A percentile compares a stretch with the other conserved stretches of the same genome.
phyloP scores from a whole-genome alignment of 1,284 basidiomycete species.

The Rhodotorula mucilaginosa region DNA sequence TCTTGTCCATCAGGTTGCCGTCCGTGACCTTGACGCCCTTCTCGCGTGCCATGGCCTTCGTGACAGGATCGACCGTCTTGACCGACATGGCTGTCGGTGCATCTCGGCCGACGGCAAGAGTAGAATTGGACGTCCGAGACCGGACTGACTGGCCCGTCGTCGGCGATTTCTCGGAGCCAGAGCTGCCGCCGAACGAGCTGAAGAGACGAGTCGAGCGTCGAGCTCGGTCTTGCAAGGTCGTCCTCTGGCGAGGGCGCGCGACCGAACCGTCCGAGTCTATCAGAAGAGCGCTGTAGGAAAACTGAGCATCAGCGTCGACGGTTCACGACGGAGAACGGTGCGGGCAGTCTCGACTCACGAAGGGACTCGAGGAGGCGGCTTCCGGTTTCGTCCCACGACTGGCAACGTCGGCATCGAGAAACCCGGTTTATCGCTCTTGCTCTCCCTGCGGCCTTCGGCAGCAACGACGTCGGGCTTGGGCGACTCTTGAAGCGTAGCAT shows the following conservation, averaged over 20 bases:
- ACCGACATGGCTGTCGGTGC: slow-evolving; percentile 47
- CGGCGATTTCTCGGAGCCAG: slow-evolving; percentile 44
- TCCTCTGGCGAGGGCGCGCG: slow-evolving; percentile 13
- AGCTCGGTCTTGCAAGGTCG: slow-evolving; percentile 20
- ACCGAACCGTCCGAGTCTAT: slow-evolving; percentile 20
- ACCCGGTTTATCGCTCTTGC: not conserved
- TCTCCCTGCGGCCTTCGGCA: slow-evolving; percentile 5
- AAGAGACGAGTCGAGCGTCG: slow-evolving; percentile 39
- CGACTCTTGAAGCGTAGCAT: not conserved
- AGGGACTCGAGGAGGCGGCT: slow-evolving; percentile 36
- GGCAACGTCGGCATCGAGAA: slow-evolving; percentile 25
- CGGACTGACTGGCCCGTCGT: slow-evolving; percentile 23
- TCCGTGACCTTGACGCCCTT: slow-evolving; percentile 49
- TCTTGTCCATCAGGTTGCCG: slow-evolving; percentile 69
- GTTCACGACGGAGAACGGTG: not conserved
- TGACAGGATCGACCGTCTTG: slow-evolving; percentile 41
- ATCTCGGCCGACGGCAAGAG: slow-evolving; percentile 46
- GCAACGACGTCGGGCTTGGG: slow-evolving; percentile 2
- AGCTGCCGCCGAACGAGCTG: slow-evolving; percentile 22
- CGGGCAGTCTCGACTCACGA: slow-evolving; percentile 4
- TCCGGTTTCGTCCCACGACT: slow-evolving; percentile 24
- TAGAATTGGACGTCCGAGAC: slow-evolving; percentile 29
- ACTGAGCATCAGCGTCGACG: too few species aligned
- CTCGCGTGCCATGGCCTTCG: slow-evolving; percentile 52
- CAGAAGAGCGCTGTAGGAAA: slow-evolving; percentile 10